Conservation (phyloP, 1,284 basidiomycete genomes). For the Sphaerobolus stellatus region DNA sequence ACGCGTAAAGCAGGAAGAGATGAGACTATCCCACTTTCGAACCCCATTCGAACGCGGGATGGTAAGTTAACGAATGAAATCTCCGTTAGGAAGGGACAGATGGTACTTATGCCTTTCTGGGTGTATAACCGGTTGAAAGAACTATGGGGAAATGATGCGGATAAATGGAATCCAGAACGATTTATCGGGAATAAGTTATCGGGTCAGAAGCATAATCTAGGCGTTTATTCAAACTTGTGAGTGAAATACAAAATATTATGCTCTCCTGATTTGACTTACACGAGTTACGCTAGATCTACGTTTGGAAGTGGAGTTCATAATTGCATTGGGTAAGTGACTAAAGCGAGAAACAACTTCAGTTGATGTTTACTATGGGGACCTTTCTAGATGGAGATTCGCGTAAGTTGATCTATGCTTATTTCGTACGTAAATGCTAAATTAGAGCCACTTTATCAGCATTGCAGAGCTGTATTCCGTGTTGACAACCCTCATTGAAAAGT, state of each 20-base stretch:
- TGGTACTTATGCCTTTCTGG: conserved; percentile 38
- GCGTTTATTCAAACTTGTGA: conserved; percentile 53
- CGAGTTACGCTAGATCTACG: conserved; percentile 36
- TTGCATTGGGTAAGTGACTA: conserved; percentile 26
- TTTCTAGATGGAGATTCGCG: conserved; percentile 51
- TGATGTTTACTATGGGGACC: not conserved
- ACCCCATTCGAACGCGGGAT: conserved; percentile 37
- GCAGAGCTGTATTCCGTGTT: too few species aligned
- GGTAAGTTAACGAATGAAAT: conserved; percentile 36
- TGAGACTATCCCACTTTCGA: conserved; percentile 51
- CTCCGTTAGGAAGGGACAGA: conserved; percentile 37
- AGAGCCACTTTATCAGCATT: too few species aligned
- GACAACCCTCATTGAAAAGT: too few species aligned
- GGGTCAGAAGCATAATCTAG: conserved; percentile 43
- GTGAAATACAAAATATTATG: conserved; percentile 9
- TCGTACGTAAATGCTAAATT: too few species aligned
- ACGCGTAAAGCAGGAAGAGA: conserved; percentile 43
- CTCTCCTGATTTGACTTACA: not conserved
- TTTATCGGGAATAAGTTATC: conserved; percentile 42
- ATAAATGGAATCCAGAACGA: conserved; percentile 51
- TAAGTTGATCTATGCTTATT: conserved; percentile 21
- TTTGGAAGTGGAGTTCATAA: conserved; percentile 47
- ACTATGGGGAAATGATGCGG: conserved; percentile 52
- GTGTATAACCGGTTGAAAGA: conserved; percentile 46
- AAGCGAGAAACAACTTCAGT: not conserved